These are phyloP conservation scores for Salix dunnii DNA, from an alignment of 345 rosid species.

Conservation along the genomic window DNA sequence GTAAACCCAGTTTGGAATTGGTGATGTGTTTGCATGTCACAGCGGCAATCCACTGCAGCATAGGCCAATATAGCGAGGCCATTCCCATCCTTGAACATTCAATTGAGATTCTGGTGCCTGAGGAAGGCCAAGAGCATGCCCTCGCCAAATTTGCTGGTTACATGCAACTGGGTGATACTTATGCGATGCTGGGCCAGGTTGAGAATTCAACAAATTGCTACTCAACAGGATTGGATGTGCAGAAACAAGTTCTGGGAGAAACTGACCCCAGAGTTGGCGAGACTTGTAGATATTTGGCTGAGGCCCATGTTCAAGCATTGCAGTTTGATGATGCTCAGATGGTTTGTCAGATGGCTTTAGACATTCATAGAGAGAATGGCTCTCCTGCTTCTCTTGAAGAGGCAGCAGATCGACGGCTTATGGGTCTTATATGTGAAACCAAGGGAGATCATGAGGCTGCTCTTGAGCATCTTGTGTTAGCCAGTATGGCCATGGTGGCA, in stretches of 20 bases:
- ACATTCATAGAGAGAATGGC: conserved; percentile 68
- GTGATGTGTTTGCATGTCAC: conserved; percentile 81
- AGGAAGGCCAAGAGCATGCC: conserved; percentile 73
- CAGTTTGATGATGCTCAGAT: conserved; percentile 83
- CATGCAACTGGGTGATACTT: conserved; percentile 95
- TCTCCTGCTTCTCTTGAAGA: conserved; percentile 62
- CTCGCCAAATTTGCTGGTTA: conserved; percentile 92
- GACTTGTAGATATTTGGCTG: conserved; percentile 85
- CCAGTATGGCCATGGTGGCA: conserved; percentile 89
- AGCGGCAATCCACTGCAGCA: conserved; percentile 66
- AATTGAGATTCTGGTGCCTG: conserved; percentile 67
- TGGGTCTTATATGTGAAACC: conserved; percentile 85
- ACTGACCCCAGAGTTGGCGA: conserved; percentile 72
- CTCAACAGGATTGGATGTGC: conserved; percentile 86
- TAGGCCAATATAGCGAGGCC: conserved; percentile 60
- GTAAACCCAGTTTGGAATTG: conserved; percentile 51
- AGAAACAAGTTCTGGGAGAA: conserved; percentile 81
- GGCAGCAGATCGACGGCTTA: conserved; percentile 83
- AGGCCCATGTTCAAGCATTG: conserved; percentile 88
- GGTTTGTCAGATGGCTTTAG: conserved; percentile 79
- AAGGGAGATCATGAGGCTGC: conserved; percentile 86
- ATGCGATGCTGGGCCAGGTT: conserved; percentile 75
- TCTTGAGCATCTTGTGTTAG: conserved; percentile 86
- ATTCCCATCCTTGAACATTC: conserved; percentile 84
- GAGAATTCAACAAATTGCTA: conserved; percentile 74